A percentile compares a stretch with the other conserved stretches of the same genome.
These are phyloP conservation scores for Solanum pennellii DNA, from an alignment of 257 asterid species.

Conservation along the genomic window DNA sequence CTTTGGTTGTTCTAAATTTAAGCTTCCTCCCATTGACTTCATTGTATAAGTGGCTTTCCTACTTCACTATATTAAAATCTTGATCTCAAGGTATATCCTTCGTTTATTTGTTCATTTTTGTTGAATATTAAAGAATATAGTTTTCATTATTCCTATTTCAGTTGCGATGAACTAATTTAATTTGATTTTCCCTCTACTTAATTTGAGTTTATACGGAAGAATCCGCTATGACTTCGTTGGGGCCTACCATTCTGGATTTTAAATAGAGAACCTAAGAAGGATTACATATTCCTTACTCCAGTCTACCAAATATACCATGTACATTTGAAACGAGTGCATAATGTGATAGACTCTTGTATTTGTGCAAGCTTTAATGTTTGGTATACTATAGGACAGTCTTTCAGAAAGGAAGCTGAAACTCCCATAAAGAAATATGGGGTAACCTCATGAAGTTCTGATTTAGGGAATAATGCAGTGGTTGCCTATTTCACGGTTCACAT, in stretches of 20 bases:
- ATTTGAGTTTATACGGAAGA: neutral
- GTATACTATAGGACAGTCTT: neutral
- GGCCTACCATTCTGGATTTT: neutral
- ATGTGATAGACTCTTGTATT: neutral
- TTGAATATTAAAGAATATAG: neutral
- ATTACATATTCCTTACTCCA: neutral
- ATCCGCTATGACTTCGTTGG: neutral
- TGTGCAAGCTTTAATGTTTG: neutral
- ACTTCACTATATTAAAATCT: neutral
- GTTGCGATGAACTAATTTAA: neutral
- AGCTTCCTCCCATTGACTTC: neutral
- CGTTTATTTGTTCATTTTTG: neutral
- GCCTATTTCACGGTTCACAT: neutral
- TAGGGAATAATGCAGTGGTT: neutral
- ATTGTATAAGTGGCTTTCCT: neutral
- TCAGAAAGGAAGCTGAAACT: neutral
- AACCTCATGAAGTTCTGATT: neutral
- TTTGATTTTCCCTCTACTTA: neutral
- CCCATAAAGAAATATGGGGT: neutral
- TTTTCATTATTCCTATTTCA: neutral
- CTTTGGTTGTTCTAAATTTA: neutral
- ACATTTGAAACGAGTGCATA: neutral
- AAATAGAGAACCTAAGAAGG: neutral
- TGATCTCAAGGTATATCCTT: neutral
- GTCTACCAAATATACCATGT: neutral